These are phyloP conservation scores for Cryptococcus floricola DNA, from an alignment of 1,284 basidiomycete genomes.

Conservation along the genomic window DNA sequence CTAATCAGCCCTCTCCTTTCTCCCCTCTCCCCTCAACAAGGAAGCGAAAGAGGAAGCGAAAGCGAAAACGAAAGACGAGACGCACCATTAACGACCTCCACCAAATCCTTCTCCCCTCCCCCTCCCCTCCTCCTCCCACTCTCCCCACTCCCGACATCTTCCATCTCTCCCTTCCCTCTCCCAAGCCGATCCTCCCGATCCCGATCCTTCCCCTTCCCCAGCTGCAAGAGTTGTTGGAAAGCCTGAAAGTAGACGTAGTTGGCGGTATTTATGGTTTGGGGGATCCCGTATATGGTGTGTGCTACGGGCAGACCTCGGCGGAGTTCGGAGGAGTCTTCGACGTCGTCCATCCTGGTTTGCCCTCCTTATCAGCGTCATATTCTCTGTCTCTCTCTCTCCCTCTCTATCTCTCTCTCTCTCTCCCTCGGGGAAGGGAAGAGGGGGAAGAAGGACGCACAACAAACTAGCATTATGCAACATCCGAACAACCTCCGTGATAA, in stretches of 20 bases:
- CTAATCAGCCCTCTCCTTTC: background rate
- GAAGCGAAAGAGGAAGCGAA: too few relatives aligned
- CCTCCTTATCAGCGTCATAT: background rate
- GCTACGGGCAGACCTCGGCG: conserved; percentile 82
- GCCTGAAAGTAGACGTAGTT: conserved; percentile 96
- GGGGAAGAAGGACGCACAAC: conserved; percentile 57
- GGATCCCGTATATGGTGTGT: conserved; percentile 92
- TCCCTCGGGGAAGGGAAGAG: background rate
- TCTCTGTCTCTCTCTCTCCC: background rate
- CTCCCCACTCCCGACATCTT: conserved; percentile 9
- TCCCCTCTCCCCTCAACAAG: background rate
- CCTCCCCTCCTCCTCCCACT: conserved; percentile 25
- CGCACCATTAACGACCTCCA: conserved; percentile 62
- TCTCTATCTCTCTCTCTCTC: background rate
- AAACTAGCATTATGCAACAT: conserved; percentile 95
- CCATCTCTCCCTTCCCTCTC: conserved; percentile 17
- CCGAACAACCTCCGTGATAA: conserved; percentile 76
- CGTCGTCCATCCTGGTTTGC: conserved; percentile 78
- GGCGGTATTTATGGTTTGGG: conserved; percentile 95
- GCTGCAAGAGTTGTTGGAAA: conserved; percentile 67
- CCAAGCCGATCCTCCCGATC: too few relatives aligned
- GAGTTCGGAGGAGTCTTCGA: conserved; percentile 91
- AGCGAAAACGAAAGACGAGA: conserved; percentile 1
- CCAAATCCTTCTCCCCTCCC: conserved; percentile 38
- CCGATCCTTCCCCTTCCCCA: too few relatives aligned